Evolutionary conservation across 2,329 filamentous ascomycete species (phyloP).

Genomic region (Fusarium buxicola): DNA sequence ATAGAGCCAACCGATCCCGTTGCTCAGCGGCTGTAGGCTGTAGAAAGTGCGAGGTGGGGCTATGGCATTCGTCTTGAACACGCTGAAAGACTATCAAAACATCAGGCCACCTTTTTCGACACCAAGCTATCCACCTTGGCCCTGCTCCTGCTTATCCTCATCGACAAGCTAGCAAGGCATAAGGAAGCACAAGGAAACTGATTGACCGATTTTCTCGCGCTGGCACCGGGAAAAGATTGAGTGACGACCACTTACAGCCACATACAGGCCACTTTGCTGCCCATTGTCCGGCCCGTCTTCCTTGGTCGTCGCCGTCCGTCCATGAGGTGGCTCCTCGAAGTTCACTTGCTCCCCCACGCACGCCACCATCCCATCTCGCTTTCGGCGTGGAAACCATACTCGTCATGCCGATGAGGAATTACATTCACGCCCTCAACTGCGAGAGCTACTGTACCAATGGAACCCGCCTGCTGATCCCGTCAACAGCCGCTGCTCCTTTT

Average conservation of each 20-base stretch:
- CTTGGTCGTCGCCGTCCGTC: slow-evolving; percentile 23
- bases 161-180: slow-evolving; percentile 7
- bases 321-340: slow-evolving; percentile 27
- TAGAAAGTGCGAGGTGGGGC: slow-evolving; percentile 26
- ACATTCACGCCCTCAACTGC: slow-evolving; percentile 37
- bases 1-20: too few relatives aligned
- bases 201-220: slow-evolving; percentile 12
- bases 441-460: slow-evolving; percentile 17
- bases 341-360: slow-evolving; percentile 42
- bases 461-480: slow-evolving; percentile 42
- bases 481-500: slow-evolving; percentile 29
- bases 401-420: slow-evolving; percentile 25
- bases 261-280: slow-evolving; percentile 33
- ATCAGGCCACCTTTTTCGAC: slow-evolving; percentile 37
- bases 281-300: slow-evolving; percentile 35
- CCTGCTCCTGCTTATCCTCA: slow-evolving; percentile 9
- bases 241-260: slow-evolving; percentile 16
- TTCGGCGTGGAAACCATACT: slow-evolving; percentile 35
- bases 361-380: slow-evolving; percentile 44
- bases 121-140: slow-evolving; percentile 4
- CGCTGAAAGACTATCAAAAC: slow-evolving; percentile 12
- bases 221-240: slow-evolving; percentile 12
- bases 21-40: not conserved
- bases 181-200: slow-evolving; percentile 7
- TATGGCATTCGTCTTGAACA: slow-evolving; percentile 9